These are phyloP conservation scores for Pyrus betulifolia DNA, from an alignment of 306 rosid species.

Conservation along the genomic window DNA sequence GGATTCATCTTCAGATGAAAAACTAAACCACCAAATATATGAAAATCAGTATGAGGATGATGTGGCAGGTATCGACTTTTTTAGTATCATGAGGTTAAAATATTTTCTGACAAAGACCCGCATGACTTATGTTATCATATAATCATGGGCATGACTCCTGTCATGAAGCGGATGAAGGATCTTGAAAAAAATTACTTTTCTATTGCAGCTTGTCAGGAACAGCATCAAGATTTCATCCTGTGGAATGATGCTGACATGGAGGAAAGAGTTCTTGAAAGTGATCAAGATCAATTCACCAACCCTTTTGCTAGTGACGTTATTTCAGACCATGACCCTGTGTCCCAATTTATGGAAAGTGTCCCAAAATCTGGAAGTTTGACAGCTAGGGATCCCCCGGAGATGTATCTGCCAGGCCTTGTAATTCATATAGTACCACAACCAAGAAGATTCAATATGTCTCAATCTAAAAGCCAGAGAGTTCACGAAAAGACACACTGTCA, in stretches of 20 bases:
- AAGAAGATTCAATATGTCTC: constrained; percentile 21
- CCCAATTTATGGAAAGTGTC: constrained; percentile 55
- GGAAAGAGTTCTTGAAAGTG: constrained; percentile 24
- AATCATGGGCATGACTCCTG: not conserved
- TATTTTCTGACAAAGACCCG: not conserved
- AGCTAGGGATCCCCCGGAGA: constrained; percentile 50
- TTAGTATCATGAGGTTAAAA: not conserved
- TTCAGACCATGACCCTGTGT: constrained; percentile 35
- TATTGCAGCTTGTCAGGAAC: constrained; percentile 35
- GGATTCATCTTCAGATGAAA: constrained; percentile 32
- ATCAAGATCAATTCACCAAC: constrained; percentile 30
- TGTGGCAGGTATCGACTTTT: constrained; percentile 30
- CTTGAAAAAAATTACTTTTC: not conserved
- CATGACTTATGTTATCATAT: not conserved
- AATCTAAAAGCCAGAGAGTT: constrained; percentile 26
- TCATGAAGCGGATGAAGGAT: not conserved
- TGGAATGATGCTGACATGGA: constrained; percentile 29
- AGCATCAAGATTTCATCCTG: constrained; percentile 21
- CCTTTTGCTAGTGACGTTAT: constrained; percentile 26
- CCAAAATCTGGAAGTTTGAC: constrained; percentile 41
- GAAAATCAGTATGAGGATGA: constrained; percentile 34
- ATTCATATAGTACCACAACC: constrained; percentile 60
- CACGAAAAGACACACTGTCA: constrained; percentile 27
- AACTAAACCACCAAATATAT: constrained; percentile 15
- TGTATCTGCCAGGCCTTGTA: constrained; percentile 78